Evolutionary conservation across 1,284 basidiomycete genomes (phyloP).

Genomic region (Lentinula novae-zelandiae): DNA sequence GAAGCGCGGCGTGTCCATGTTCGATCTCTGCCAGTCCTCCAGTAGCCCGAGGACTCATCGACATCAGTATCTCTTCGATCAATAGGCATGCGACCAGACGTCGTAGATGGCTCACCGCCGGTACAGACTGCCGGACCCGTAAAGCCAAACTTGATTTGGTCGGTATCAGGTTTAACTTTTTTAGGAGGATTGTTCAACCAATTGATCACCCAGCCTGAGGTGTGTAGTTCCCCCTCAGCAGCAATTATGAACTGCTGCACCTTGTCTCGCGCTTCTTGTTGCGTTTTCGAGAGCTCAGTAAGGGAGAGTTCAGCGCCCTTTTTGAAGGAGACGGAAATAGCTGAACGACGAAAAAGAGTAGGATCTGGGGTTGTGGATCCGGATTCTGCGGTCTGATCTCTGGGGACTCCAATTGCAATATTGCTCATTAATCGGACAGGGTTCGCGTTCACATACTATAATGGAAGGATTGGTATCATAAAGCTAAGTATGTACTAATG

Average conservation of each 20-base stretch:
- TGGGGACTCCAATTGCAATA: neutral
- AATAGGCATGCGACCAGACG: neutral
- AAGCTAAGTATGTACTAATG: neutral
- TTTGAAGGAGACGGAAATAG: neutral
- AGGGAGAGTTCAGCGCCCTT: neutral
- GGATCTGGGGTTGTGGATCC: neutral
- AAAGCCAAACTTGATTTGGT: neutral
- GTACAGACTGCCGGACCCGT: neutral
- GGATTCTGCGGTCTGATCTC: neutral
- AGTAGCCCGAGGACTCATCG: neutral
- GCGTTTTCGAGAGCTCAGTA: neutral
- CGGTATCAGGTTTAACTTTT: neutral
- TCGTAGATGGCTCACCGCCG: neutral
- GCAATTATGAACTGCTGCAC: neutral
- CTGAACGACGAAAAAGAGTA: neutral
- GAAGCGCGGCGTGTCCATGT: neutral
- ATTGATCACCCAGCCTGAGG: neutral
- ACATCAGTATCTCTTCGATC: neutral
- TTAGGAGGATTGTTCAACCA: neutral
- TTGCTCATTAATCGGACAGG: neutral
- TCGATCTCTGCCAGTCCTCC: neutral
- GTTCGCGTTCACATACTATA: neutral
- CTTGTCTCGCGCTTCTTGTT: neutral
- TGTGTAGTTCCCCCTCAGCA: neutral
- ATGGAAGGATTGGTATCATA: neutral